Conservation (phyloP, 106 monocot genomes). For the Amphibolis antarctica region DNA sequence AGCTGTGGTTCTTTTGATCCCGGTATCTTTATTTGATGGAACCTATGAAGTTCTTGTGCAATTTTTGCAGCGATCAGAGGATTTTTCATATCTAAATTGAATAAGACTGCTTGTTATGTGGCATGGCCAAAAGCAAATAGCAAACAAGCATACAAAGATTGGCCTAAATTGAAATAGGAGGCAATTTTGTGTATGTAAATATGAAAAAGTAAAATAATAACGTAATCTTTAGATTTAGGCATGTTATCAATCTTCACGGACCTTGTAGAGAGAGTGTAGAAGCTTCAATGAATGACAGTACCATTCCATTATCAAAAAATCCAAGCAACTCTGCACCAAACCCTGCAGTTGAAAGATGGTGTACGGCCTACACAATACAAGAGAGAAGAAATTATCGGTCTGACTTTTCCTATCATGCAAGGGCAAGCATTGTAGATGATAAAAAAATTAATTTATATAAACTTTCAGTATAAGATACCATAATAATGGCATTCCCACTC, state of each 20-base stretch:
- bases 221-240: no score
- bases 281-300: conserved; percentile 87
- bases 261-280: conserved; percentile 58
- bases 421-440: no score
- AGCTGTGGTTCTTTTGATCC: conserved; percentile 76
- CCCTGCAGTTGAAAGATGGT: conserved; percentile 77
- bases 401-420: neutral
- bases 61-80: conserved; percentile 72
- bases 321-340: conserved; percentile 94
- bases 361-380: conserved; percentile 41
- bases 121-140: neutral
- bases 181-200: no score
- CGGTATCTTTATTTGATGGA: conserved; percentile 75
- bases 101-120: neutral
- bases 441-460: no score
- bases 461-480: no score
- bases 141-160: neutral
- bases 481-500: no score
- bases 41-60: conserved; percentile 57
- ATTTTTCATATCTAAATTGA: conserved; percentile 61
- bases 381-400: neutral
- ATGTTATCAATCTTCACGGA: conserved; percentile 8
- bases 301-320: conserved; percentile 81
- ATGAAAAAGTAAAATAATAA: no score
- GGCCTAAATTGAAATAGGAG: no score